Conservation (phyloP, 2,329 filamentous ascomycete genomes). For the Penicillium sp. region DNA sequence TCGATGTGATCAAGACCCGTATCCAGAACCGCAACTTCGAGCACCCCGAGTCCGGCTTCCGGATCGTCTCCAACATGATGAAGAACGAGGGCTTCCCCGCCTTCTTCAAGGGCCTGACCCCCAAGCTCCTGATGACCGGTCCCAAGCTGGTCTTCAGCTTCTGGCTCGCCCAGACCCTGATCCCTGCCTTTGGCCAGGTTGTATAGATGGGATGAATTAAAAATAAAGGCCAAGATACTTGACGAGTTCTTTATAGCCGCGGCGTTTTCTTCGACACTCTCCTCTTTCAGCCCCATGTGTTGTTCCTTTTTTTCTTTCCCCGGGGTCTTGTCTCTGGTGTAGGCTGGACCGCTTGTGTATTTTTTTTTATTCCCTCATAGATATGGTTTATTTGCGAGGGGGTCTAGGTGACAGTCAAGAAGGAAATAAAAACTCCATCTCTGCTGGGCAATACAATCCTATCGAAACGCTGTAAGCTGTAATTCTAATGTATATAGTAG, state of each 20-base stretch:
- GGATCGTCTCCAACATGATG: conserved; percentile 89
- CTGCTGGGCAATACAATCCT: neutral
- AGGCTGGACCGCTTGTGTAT: conserved; percentile 18
- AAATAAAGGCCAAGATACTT: conserved; percentile 12
- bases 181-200: conserved; percentile 81
- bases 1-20: conserved; percentile 97
- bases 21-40: conserved; percentile 99
- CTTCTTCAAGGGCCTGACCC: conserved; percentile 97
- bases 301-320: conserved; percentile 11
- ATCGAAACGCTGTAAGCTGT: no score
- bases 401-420: conserved; percentile 11
- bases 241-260: conserved; percentile 23
- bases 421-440: conserved; percentile 6
- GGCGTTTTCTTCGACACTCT: conserved; percentile 24
- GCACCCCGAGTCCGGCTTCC: conserved; percentile 91
- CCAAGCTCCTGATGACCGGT: conserved; percentile 98
- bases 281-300: conserved; percentile 4
- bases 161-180: conserved; percentile 98
- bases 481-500: no score
- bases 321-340: conserved; percentile 12
- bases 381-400: conserved; percentile 22
- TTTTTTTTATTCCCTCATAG: conserved; percentile 17
- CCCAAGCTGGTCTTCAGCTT: conserved; percentile 99
- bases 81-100: conserved; percentile 80
- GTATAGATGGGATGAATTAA: conserved; percentile 45